Evolutionary conservation across 148 eudicot genomes (phyloP).

Genomic region (Polygonum maritimum): DNA sequence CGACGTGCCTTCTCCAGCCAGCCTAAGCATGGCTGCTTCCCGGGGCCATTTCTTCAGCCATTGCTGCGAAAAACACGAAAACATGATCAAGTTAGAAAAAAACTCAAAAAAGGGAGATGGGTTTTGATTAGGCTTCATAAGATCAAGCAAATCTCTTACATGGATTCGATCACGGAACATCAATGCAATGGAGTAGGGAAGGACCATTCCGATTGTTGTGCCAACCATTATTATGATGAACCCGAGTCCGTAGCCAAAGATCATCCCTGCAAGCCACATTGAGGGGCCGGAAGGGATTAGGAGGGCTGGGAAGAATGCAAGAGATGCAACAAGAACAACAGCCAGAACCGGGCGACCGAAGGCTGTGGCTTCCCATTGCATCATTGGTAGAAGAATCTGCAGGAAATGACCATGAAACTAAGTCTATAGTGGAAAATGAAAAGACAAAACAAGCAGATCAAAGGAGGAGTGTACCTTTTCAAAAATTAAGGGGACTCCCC

Average conservation of each 20-base stretch:
- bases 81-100: not conserved
- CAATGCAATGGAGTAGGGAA: slow-evolving; percentile 71
- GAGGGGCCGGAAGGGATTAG: slow-evolving; percentile 88
- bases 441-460: not conserved
- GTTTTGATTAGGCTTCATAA: not conserved
- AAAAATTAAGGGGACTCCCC: slow-evolving; percentile 84
- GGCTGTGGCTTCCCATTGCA: slow-evolving; percentile 91
- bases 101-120: not conserved
- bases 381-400: slow-evolving; percentile 72
- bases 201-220: slow-evolving; percentile 76
- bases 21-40: slow-evolving; percentile 69
- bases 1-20: slow-evolving; percentile 86
- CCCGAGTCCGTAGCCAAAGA: slow-evolving; percentile 89
- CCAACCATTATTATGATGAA: slow-evolving; percentile 89
- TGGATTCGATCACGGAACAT: slow-evolving; percentile 68
- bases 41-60: slow-evolving; percentile 89
- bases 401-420: slow-evolving; percentile 5
- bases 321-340: slow-evolving; percentile 66
- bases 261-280: slow-evolving; percentile 98
- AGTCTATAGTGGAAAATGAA: not conserved
- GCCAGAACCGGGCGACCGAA: slow-evolving; percentile 92
- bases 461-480: slow-evolving; percentile 54
- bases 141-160: slow-evolving; percentile 40
- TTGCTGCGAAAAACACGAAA: slow-evolving; percentile 21
- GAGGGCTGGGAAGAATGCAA: slow-evolving; percentile 73